These are phyloP conservation scores for Monosporozyma aquatica DNA, from an alignment of 805 yeast genomes.

Conservation along the genomic window DNA sequence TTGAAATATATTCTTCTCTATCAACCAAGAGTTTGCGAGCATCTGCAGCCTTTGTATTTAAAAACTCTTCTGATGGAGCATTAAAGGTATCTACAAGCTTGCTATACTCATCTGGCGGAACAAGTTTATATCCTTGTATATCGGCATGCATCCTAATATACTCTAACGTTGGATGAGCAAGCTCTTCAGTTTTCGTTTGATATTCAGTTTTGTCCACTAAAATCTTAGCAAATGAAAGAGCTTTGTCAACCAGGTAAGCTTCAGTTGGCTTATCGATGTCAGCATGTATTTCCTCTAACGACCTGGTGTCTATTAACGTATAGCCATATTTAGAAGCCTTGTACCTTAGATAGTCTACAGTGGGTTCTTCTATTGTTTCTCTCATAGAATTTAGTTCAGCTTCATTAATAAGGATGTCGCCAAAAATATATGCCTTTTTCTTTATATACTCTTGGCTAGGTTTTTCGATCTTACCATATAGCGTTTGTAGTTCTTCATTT, in stretches of 20 bases:
- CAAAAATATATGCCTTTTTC: neutral
- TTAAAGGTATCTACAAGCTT: neutral
- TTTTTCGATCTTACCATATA: neutral
- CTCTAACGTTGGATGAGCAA: neutral
- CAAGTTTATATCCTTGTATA: neutral
- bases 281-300: conserved; percentile 3
- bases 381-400: conserved; percentile 6
- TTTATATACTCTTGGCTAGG: neutral
- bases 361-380: neutral
- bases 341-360: neutral
- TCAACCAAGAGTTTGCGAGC: neutral
- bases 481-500: neutral
- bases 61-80: conserved; percentile 1
- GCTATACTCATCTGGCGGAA: neutral
- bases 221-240: conserved; percentile 2
- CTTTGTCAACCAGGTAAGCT: conserved; percentile 9
- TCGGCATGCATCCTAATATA: neutral
- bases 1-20: neutral
- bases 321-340: neutral
- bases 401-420: conserved; percentile 7
- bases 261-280: conserved; percentile 9
- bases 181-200: neutral
- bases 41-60: conserved; percentile 1
- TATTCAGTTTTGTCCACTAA: neutral
- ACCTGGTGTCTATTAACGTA: no score